Conservation (phyloP, 169 alveolate genomes). For the Nephromyces sp. region DNA sequence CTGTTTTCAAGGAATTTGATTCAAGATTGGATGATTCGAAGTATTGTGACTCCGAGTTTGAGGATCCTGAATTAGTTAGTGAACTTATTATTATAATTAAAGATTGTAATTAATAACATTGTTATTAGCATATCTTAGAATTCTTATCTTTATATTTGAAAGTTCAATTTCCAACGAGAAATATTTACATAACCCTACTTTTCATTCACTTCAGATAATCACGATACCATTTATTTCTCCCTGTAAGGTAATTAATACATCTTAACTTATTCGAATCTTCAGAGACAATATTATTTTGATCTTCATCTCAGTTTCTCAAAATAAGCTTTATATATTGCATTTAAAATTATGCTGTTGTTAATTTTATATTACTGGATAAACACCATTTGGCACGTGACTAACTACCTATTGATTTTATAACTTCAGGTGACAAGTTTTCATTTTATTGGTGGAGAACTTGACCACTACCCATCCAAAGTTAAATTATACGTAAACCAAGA, state of each 20-base stretch:
- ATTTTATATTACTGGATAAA: neutral
- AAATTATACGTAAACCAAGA: constrained; percentile 53
- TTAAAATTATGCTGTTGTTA: neutral
- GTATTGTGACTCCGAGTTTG: constrained; percentile 49
- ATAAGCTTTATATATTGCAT: neutral
- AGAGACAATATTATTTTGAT: neutral
- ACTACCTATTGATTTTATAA: constrained; percentile 1
- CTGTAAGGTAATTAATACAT: constrained; percentile 39
- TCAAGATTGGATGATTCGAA: constrained; percentile 39
- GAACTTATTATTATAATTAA: neutral
- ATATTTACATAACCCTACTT: too few relatives aligned
- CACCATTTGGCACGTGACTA: neutral
- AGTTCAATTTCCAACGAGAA: too few relatives aligned
- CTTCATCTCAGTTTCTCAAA: neutral
- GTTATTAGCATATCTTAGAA: too few relatives aligned
- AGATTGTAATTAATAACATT: too few relatives aligned
- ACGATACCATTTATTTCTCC: constrained; percentile 53
- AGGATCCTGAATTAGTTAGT: constrained; percentile 57
- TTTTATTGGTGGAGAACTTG: constrained; percentile 60
- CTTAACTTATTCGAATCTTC: neutral
- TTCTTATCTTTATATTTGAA: too few relatives aligned
- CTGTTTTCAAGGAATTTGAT: constrained; percentile 44
- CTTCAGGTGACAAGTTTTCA: constrained; percentile 40
- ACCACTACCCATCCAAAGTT: constrained; percentile 46
- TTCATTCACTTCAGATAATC: constrained; percentile 33